phyloP scores from a whole-genome alignment of 345 rosid genomes.

The Populus euphratica region DNA sequence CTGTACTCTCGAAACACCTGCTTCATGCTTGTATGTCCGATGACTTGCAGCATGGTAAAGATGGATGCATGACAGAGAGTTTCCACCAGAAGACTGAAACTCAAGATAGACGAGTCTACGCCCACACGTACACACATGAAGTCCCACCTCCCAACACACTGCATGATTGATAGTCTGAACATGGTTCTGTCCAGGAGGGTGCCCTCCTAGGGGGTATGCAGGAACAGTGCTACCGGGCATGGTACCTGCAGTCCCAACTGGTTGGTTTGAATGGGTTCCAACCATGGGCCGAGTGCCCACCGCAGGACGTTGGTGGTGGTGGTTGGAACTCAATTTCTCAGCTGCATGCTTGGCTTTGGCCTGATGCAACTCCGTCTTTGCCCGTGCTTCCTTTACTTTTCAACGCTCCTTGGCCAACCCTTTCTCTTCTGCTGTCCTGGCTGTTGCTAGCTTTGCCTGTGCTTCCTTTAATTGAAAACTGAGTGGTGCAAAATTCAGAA shows the following conservation, averaged over 20 bases:
- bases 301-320: neutral
- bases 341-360: conserved; percentile 60
- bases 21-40: neutral
- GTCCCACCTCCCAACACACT: neutral
- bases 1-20: neutral
- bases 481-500: too few relatives aligned
- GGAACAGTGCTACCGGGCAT: conserved; percentile 23
- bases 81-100: neutral
- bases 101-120: neutral
- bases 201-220: conserved; percentile 23
- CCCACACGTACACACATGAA: neutral
- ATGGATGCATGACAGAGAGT: neutral
- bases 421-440: conserved; percentile 52
- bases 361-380: conserved; percentile 66
- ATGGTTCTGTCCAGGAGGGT: conserved; percentile 17
- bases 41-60: neutral
- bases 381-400: conserved; percentile 60
- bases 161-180: conserved; percentile 4
- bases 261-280: conserved; percentile 16
- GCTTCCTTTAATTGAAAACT: too few relatives aligned
- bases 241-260: conserved; percentile 24
- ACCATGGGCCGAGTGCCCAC: neutral
- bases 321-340: conserved; percentile 31
- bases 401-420: conserved; percentile 53
- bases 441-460: conserved; percentile 6